Base-by-base conservation (phyloP, 2,329 filamentous ascomycete genomes). In the Colletotrichum siamense region DNA sequence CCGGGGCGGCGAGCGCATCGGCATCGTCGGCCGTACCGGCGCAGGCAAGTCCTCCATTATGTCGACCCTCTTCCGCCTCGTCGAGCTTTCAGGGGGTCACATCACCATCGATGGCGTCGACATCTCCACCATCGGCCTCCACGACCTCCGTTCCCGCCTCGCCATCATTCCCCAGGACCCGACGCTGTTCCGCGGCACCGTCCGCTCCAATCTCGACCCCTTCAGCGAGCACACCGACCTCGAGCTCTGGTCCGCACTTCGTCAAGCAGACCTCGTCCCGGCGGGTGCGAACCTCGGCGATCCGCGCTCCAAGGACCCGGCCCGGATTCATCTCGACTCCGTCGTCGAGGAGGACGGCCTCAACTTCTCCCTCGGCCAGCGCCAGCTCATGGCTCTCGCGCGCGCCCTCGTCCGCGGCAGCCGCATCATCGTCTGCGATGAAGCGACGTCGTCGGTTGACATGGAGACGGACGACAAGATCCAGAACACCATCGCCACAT, bases 401-500 rank as follows among this genome's bases (percentile, higher is more conserved):
- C 93, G 97, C 1, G 97, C 97, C 0, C 91, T 99, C 4, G 96
- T 99, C 6, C 93, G 96, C 49, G 92, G 94, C 59, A 94, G 94
- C 1, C 95, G 94, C 80, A 98, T 99, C 85, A 98, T 99, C 80
- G 94, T 99, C 66, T 98, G 96, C 85, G 97, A 99, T 87, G 97
- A 99, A 85, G 97, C 97, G 1, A 99, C 97, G 0, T 95, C 94
- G 2, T 95, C 92, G 0, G 96, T 99, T 9, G 96, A 99, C 84
- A 97, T 98, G 89, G 96, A 98, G 82, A 99, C 96, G 5, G 97
- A 99, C 83, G 94, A 95, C 85, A 98, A 97, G 90, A 98, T 99
- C 82, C 96, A 99, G 85, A 88, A 89, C 71, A 98, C 96, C 5
- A 98, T 99, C 85, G 94, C 95, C 1, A 90, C 91, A 2, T 96